Evolutionary conservation across 768 basidiomycete species (phyloP), one percentile per base, ranked within the genome.

Genomic region (Crassisporium funariophilum): DNA sequence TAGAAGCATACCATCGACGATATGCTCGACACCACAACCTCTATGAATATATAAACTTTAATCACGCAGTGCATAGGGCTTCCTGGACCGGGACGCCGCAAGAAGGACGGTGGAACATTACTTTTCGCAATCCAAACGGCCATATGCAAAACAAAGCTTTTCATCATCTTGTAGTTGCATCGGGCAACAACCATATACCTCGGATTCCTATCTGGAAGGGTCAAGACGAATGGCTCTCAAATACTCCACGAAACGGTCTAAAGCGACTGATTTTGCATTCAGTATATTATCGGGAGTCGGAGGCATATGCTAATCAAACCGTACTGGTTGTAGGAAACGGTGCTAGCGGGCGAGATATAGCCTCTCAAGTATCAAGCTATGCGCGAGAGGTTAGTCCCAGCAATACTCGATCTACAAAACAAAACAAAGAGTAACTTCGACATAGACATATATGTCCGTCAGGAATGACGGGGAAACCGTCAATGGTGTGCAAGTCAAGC

Each of bases 111-210:
- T 82, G 81, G 81, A 65, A 75, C 29, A 42, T 83, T 23, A 62
- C 62, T 1, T 57, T 77, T 4, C 50, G 43, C 12, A 58, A 65
- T 46, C 16, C 50, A 1, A 54, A 53, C 13, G 64, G 64, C 24
- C 41, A 34, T 20, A 46, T 57, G 27, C 57, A 39, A 7, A 54
- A 57, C 4, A 58, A 53, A n/a, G 47, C 44, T 2, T 78, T 77
- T 54, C 75, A 83, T 50, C 82, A 83, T 56, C 65, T 84, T 19
- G 64, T 83, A 21, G 72, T 80, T 24, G 79, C 78, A 17, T 73
- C 64, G n/a, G 82, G 82, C 4, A 77, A 78, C 48, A 76, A 81
- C 46, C 80, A 79, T 50, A 66, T 74, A 46, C 81, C 83, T 2
- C 65, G 66, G 19, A 64, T 72, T 2, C 74, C 73, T 4, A 50